Base-by-base conservation (phyloP, 2,329 filamentous ascomycete genomes). In the Cladophialophora immunda region DNA sequence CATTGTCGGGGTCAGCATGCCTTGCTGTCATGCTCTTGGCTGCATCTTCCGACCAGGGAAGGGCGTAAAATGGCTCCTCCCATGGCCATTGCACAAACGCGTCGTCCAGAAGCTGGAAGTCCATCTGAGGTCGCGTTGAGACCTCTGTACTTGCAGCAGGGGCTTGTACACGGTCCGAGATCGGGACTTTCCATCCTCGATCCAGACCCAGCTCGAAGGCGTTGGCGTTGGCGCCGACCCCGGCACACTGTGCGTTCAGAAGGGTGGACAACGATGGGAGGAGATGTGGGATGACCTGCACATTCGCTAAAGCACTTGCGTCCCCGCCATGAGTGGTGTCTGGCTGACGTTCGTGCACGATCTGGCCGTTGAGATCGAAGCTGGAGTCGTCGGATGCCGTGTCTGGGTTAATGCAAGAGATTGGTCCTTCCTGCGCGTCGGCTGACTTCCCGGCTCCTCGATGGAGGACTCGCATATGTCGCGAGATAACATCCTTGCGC, bases 401-500 rank as follows among this genome's bases (percentile, higher is more conserved):
- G 8, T 50, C 45, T 11, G 19, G 19, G 22, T 50, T 50, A 4
- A 50, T 25, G 11, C 45, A 22, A 50, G 45, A 22, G 2, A 30
- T 7, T 13, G 29, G 53, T 32, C 13, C 15, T 30, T 29, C 53
- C n/a, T 55, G 53, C 5, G 53, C 3, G 19, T 25, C 30, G 29
- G 30, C 34, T 25, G 54, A 22, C 54, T 36, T 36, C n/a, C 30
- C 54, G n/a, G 54, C 38, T 29, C 56, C 34, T 15, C 56, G 56
- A 47, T 59, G 56, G n/a, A 59, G 34, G 5, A 59, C 56, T 59
- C 56, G 47, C 34, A 59, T 59, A 22, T 59, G 56, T 11, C 56
- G 19, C 27, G 56, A 59, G 56, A 59, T 59, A 29, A 59, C 56
- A 59, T 59, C 56, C 36, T 59, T 59, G 56, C 56, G 56, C 47